A percentile compares a stretch with the other conserved stretches of the same genome.
phyloP scores from a whole-genome alignment of 2,329 filamentous ascomycete species.

The Mycosphaerella sp. region DNA sequence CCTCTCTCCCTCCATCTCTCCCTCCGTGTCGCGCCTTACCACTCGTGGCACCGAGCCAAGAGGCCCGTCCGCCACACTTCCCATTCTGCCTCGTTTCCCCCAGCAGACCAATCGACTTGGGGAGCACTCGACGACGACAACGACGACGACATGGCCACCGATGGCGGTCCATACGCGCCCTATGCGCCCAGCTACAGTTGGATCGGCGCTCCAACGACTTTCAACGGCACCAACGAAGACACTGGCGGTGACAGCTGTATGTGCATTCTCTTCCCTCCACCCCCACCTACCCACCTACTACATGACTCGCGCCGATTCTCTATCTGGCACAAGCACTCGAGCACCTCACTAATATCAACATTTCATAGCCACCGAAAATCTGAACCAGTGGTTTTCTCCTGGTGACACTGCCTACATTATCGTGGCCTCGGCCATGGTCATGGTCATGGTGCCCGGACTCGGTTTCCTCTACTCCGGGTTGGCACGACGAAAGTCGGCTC shows the following conservation, averaged over 20 bases:
- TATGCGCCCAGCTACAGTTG: slow-evolving; percentile 35
- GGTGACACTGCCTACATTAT: slow-evolving; percentile 95
- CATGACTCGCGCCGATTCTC: too few relatives aligned
- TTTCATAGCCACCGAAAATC: slow-evolving; percentile 64
- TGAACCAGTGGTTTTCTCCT: slow-evolving; percentile 91
- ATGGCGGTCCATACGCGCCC: not conserved
- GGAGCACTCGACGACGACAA: too few relatives aligned
- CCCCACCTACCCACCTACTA: too few relatives aligned
- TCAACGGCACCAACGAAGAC: slow-evolving; percentile 51
- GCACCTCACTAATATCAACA: not conserved
- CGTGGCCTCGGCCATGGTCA: slow-evolving; percentile 80
- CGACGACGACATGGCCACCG: slow-evolving; percentile 35
- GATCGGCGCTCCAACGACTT: slow-evolving; percentile 40
- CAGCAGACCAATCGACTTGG: too few relatives aligned
- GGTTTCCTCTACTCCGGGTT: slow-evolving; percentile 97
- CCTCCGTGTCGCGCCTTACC: too few relatives aligned
- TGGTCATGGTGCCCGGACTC: slow-evolving; percentile 95
- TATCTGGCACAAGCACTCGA: not conserved
- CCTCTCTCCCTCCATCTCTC: too few relatives aligned
- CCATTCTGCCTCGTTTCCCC: not conserved
- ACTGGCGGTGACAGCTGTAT: slow-evolving; percentile 73
- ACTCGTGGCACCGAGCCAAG: too few relatives aligned
- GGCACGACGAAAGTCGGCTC: slow-evolving; percentile 92
- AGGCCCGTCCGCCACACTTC: too few relatives aligned
- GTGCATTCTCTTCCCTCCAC: slow-evolving; percentile 33